phyloP scores from a whole-genome alignment of 805 yeast species.

The Spathaspora passalidarum region DNA sequence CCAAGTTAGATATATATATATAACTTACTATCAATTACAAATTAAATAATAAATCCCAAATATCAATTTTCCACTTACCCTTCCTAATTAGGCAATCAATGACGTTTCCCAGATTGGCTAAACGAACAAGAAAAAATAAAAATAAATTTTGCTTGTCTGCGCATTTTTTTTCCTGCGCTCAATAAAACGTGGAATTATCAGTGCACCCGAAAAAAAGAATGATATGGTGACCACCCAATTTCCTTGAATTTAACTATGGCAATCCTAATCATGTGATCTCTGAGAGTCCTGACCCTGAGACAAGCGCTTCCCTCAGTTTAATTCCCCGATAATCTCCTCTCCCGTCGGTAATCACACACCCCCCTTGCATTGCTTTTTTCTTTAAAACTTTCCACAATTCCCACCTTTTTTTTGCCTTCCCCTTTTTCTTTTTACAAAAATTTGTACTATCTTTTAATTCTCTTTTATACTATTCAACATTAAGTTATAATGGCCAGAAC shows the following conservation, averaged over 20 bases:
- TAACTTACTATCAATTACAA: no score
- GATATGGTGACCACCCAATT: background rate
- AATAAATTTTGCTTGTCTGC: background rate
- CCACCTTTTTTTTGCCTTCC: conserved; percentile 1
- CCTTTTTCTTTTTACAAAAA: background rate
- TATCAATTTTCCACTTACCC: background rate
- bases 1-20: no score
- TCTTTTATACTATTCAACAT: conserved; percentile 1
- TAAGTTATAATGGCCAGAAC: conserved; percentile 77
- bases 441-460: conserved; percentile 1
- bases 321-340: no score
- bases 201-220: conserved; percentile 1
- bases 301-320: conserved; percentile 1
- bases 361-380: background rate
- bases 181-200: background rate
- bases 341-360: conserved; percentile 1
- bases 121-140: background rate
- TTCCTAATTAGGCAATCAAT: conserved; percentile 2
- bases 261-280: background rate
- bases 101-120: background rate
- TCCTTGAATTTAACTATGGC: background rate
- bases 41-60: no score
- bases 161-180: background rate
- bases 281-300: background rate
- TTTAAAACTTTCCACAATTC: conserved; percentile 1